phyloP scores from a whole-genome alignment of 2,329 filamentous ascomycete genomes.

The Sphaceloma murrayae region DNA sequence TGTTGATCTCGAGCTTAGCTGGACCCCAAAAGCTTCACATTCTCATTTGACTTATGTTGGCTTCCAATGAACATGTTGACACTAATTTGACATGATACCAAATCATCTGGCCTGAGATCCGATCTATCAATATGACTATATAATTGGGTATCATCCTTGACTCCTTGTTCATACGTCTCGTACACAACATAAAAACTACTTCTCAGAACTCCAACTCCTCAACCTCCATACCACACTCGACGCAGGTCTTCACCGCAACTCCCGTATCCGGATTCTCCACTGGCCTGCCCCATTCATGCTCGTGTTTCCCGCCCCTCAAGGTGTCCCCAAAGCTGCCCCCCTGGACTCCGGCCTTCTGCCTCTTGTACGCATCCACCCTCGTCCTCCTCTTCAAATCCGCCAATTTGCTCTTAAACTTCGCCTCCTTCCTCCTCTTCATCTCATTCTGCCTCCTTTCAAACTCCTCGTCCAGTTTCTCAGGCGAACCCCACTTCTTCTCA shows the following conservation, averaged over 20 bases:
- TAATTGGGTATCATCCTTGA: constrained; percentile 22
- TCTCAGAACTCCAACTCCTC: constrained; percentile 57
- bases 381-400: constrained; percentile 89
- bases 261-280: constrained; percentile 55
- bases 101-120: too few relatives aligned
- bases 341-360: constrained; percentile 50
- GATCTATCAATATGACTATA: too few relatives aligned
- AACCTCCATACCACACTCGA: constrained; percentile 58
- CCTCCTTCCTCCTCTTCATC: constrained; percentile 26
- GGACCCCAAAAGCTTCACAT: too few relatives aligned
- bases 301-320: constrained; percentile 61
- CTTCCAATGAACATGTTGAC: too few relatives aligned
- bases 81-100: too few relatives aligned
- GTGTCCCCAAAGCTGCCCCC: constrained; percentile 63
- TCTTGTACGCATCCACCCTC: constrained; percentile 75
- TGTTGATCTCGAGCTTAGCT: too few relatives aligned
- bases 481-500: constrained; percentile 75
- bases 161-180: too few relatives aligned
- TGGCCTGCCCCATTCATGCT: constrained; percentile 70
- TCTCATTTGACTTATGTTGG: too few relatives aligned
- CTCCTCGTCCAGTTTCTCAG: constrained; percentile 18
- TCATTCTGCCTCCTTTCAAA: constrained; percentile 20
- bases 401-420: constrained; percentile 83
- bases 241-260: constrained; percentile 65
- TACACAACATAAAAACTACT: too few relatives aligned